Evolutionary conservation across 2,329 filamentous ascomycete genomes (phyloP).

Genomic region (Lasiodiplodia citricola): DNA sequence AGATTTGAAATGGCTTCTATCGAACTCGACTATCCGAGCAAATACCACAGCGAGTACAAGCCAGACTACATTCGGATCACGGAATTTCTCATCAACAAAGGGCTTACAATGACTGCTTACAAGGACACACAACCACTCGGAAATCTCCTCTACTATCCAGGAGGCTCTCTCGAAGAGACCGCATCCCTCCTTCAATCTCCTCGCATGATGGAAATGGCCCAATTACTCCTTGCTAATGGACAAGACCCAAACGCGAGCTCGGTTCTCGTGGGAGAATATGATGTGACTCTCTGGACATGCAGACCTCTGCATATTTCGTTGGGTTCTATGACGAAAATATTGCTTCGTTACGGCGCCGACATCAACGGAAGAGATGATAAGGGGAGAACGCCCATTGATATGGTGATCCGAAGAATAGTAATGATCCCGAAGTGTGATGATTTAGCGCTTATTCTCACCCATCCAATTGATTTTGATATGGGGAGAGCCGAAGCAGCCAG

Average conservation of each 20-base stretch:
- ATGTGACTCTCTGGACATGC: neutral
- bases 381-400: neutral
- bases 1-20: neutral
- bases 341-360: neutral
- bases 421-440: no score
- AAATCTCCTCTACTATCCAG: neutral
- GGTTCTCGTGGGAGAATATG: no score
- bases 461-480: no score
- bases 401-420: neutral
- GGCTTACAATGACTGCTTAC: neutral
- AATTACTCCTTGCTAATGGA: neutral
- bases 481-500: no score
- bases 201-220: fast-evolving
- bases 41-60: neutral
- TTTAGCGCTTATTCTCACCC: neutral
- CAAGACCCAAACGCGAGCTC: neutral
- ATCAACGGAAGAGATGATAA: neutral
- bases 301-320: neutral
- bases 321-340: neutral
- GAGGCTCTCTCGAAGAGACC: no score
- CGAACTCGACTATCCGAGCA: fast-evolving
- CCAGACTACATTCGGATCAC: neutral
- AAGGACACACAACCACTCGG: neutral
- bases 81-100: neutral
- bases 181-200: neutral